These are phyloP conservation scores for Arabidopsis lyrata DNA, from an alignment of 441 rosid species.

Conservation along the genomic window DNA sequence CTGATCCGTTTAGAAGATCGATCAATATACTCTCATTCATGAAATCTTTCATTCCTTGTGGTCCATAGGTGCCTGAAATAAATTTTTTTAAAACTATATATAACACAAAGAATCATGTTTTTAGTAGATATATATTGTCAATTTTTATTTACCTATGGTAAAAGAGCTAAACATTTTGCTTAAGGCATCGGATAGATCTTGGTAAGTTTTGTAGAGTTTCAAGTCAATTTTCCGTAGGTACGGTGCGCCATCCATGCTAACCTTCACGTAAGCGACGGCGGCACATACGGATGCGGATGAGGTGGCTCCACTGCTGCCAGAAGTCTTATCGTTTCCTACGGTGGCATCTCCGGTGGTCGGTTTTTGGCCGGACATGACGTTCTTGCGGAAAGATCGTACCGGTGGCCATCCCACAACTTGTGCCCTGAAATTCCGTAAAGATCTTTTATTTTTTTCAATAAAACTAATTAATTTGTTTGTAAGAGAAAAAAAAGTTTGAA, in stretches of 20 bases:
- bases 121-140: background rate
- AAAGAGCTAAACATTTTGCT: conserved; percentile 96
- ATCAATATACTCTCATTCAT: conserved; percentile 90
- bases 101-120: background rate
- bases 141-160: conserved; percentile 64
- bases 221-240: conserved; percentile 90
- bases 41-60: conserved; percentile 86
- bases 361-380: conserved; percentile 75
- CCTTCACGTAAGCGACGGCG: conserved; percentile 81
- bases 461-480: background rate
- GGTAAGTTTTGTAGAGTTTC: conserved; percentile 80
- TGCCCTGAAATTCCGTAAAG: conserved; percentile 58
- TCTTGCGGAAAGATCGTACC: conserved; percentile 82
- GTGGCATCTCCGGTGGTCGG: conserved; percentile 40
- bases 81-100: background rate
- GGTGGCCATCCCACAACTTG: conserved; percentile 99
- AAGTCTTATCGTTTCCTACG: conserved; percentile 51
- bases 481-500: background rate
- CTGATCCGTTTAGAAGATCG: conserved; percentile 84
- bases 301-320: conserved; percentile 43
- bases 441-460: background rate
- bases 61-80: conserved; percentile 69
- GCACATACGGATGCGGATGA: conserved; percentile 25
- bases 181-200: conserved; percentile 76
- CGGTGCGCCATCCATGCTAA: conserved; percentile 98